Base-by-base conservation (phyloP, 139 green algal genomes). In the Nannochloris sp. region DNA sequence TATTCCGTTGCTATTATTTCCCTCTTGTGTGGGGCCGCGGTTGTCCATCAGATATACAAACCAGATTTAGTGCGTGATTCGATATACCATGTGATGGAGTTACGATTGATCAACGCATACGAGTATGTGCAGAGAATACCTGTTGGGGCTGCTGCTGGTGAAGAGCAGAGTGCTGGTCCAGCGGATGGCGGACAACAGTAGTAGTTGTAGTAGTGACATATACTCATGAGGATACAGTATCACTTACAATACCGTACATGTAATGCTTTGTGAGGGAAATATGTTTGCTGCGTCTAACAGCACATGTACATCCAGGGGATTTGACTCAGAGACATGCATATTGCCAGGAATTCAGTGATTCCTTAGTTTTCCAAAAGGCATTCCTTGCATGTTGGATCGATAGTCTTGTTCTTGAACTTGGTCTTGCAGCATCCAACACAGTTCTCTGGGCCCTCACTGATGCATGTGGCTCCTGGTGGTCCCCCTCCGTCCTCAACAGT, bases 11-110 rank as follows among this genome's bases (percentile, higher is more conserved):
- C 86, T 0, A 72, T 96, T 15, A 65, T 49, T 0, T 90, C 78
- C 0, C 57, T 95, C 37, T 80, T 96, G 25, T 68, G 79, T 1
- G 90, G 90, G 5, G 90, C 90, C 4, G 61, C 81, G 6, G 64
- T 90, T 1, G 84, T 95, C 40, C 90, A 96, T 67, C 74, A 81
- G 27, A 73, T 92, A 19, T 87, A 85, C 62, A 83, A 86, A 48
- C 90, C 90, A 4, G 85, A 95, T 56, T 64, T 96, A 75, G 60
- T 66, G 37, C 25, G 60, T 51, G 1, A 50, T 54, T 57, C 12
- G 16, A 29, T 29, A 57, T 16, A 15, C 23, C n/a, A 27, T 29
- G 49, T 10, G 18, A 29, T 57, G 10, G 18, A 23, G 23, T 16
- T 25, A 1, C 18, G 12, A 23, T 23, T 57, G 14, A 29, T 29